phyloP scores from a whole-genome alignment of 2,329 filamentous ascomycete species.

The Aspergillus latus region DNA sequence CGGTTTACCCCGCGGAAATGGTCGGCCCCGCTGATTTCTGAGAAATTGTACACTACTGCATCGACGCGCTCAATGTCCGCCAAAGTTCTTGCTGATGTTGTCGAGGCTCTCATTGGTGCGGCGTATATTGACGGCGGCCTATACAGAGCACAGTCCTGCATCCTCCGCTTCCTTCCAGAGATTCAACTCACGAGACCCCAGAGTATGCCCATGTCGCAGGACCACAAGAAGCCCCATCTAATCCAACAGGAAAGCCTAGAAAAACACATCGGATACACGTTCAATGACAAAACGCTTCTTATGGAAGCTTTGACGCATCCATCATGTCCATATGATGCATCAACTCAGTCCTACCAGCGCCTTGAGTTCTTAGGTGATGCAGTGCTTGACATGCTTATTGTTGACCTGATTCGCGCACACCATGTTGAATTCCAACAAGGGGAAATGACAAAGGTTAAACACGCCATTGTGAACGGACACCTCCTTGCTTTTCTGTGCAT shows the following conservation, averaged over 20 bases:
- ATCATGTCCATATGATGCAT: constrained; percentile 56
- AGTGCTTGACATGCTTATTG: constrained; percentile 75
- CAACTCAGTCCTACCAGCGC: constrained; percentile 64
- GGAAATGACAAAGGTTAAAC: constrained; percentile 74
- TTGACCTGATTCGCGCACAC: constrained; percentile 43
- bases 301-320: constrained; percentile 79
- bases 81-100: constrained; percentile 82
- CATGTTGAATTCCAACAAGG: constrained; percentile 49
- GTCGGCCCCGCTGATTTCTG: constrained; percentile 62
- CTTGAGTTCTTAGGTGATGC: constrained; percentile 88
- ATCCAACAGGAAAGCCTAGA: constrained; percentile 23
- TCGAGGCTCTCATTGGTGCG: constrained; percentile 81
- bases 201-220: constrained; percentile 11
- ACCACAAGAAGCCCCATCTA: constrained; percentile 5
- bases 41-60: constrained; percentile 24
- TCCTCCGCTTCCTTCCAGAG: constrained; percentile 66
- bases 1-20: constrained; percentile 70
- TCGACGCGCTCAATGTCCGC: constrained; percentile 57
- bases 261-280: constrained; percentile 63
- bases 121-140: constrained; percentile 69
- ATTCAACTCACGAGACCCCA: constrained; percentile 33
- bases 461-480: constrained; percentile 74
- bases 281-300: constrained; percentile 67
- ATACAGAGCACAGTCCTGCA: constrained; percentile 61
- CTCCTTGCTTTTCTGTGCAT: constrained; percentile 77